Conservation (phyloP, 1,284 basidiomycete genomes). For the Cryptococcus amylolentus region DNA sequence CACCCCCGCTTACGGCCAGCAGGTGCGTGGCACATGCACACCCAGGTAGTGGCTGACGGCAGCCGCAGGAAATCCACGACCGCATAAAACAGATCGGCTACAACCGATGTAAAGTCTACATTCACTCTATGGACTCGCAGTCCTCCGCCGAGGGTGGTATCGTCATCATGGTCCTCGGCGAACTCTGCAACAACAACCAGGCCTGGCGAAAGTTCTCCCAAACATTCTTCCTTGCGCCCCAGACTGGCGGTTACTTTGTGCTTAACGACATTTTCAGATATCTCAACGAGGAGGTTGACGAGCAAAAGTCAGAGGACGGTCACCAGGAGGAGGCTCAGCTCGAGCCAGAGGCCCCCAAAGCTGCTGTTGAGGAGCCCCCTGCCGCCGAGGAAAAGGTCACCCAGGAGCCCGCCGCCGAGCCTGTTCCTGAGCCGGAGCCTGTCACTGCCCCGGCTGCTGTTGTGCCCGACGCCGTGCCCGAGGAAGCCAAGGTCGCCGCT, state of each 20-base stretch:
- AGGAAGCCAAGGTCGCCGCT: slow-evolving; percentile 44
- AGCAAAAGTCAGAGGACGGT: slow-evolving; percentile 69
- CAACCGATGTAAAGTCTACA: slow-evolving; percentile 96
- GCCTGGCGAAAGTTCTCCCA: slow-evolving; percentile 98
- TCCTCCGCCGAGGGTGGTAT: slow-evolving; percentile 92
- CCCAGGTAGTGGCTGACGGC: slow-evolving; percentile 8
- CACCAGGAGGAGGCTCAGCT: slow-evolving; percentile 73
- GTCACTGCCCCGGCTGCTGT: slow-evolving; percentile 29
- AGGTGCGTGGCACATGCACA: slow-evolving; percentile 56
- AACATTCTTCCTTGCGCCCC: slow-evolving; percentile 99
- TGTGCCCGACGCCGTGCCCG: slow-evolving; percentile 33
- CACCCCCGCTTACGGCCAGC: slow-evolving; percentile 79
- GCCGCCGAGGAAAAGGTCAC: slow-evolving; percentile 28
- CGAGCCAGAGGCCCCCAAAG: slow-evolving; percentile 25
- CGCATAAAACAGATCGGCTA: slow-evolving; percentile 91
- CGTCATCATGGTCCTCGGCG: slow-evolving; percentile 98
- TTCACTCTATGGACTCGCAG: slow-evolving; percentile 90
- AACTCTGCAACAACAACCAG: slow-evolving; percentile 85
- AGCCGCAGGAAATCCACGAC: slow-evolving; percentile 85
- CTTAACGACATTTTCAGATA: slow-evolving; percentile 99
- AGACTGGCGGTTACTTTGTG: slow-evolving; percentile 98
- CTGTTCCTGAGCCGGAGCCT: slow-evolving; percentile 45
- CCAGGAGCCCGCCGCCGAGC: slow-evolving; percentile 23
- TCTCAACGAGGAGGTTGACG: slow-evolving; percentile 83
- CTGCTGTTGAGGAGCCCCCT: slow-evolving; percentile 21